Evolutionary conservation across 768 basidiomycete genomes (phyloP), one percentile per base, ranked within the genome.

Genomic region (Termitomyces bulborhizus): DNA sequence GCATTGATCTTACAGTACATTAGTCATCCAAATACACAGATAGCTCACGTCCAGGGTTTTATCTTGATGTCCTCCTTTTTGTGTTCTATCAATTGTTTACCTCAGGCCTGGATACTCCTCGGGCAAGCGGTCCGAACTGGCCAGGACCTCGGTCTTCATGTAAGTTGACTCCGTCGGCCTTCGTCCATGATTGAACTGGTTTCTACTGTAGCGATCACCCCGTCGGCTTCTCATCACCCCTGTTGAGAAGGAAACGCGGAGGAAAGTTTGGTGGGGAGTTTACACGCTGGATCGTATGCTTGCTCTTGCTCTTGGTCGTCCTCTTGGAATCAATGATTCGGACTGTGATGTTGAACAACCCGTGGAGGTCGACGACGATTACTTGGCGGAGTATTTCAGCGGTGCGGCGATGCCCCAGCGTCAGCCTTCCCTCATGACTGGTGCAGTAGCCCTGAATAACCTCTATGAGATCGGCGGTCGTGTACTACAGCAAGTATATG

Each of bases 191-290:
- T 52, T 24, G 54, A 66, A 66, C 61, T 53, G 21, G 56, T 61
- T 47, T 48, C 48, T 43, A 41, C 40, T 32, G 9, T 61, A 94
- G 92, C 88, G 93, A 55, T 92, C 92, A 2, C 88, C 91, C 4
- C 82, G 86, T 49, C 82, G 90, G 44, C 77, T 94, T 45, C 65
- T 76, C 16, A 75, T 93, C 36, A 73, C 83, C 18, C 74, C 85
- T 37, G 80, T 90, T 40, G 90, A 95, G 69, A 95, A 93, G 69
- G 91, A 95, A 70, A 90, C 90, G 0, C 83, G 92, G 31, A 78
- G 87, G 58, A 93, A 94, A 71, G 86, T 94, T 49, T 95, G 93
- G 93, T 95, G 93, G 91, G 85, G 88, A 42, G 90, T 94, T 27
- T 96, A 96, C 64, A 85, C 85, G 26, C 75, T 96, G 48, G 93